Evolutionary conservation across 768 basidiomycete species (phyloP).

Genomic region (Hydnum rufescens): DNA sequence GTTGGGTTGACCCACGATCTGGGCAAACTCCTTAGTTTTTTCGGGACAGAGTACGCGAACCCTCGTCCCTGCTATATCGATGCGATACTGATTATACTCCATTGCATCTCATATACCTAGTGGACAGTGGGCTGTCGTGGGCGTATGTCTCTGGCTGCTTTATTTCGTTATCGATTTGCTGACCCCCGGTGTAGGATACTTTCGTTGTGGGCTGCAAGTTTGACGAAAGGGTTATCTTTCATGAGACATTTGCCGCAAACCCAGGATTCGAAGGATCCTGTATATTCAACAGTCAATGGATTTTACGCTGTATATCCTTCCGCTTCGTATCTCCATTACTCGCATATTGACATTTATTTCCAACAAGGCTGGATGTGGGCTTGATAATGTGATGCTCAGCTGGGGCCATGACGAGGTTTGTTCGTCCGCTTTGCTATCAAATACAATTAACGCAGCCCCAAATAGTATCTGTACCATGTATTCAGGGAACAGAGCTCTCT

Average conservation of each 20-base stretch:
- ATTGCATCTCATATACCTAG: constrained; percentile 13
- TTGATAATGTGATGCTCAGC: constrained; percentile 72
- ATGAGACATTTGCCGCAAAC: constrained; percentile 55
- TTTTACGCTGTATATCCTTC: constrained; percentile 27
- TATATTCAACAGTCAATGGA: constrained; percentile 53
- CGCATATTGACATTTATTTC: background rate
- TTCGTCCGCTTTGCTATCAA: no score
- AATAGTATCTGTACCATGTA: no score
- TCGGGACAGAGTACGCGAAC: constrained; percentile 38
- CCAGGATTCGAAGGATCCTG: constrained; percentile 40
- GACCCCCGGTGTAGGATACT: constrained; percentile 28
- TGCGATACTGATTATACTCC: background rate
- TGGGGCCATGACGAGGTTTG: constrained; percentile 93
- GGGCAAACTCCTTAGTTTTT: constrained; percentile 70
- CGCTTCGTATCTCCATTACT: background rate
- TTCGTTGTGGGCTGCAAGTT: constrained; percentile 73
- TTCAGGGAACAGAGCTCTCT: no score
- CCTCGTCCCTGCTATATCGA: background rate
- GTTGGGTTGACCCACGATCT: constrained; percentile 77
- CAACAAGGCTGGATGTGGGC: constrained; percentile 44
- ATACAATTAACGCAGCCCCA: no score
- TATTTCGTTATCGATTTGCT: background rate
- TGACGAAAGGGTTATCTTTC: constrained; percentile 55
- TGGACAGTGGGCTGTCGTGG: constrained; percentile 92
- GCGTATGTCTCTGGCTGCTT: constrained; percentile 28